Evolutionary conservation across 441 rosid genomes (phyloP).

Genomic region (Dalechampia spathulata): DNA sequence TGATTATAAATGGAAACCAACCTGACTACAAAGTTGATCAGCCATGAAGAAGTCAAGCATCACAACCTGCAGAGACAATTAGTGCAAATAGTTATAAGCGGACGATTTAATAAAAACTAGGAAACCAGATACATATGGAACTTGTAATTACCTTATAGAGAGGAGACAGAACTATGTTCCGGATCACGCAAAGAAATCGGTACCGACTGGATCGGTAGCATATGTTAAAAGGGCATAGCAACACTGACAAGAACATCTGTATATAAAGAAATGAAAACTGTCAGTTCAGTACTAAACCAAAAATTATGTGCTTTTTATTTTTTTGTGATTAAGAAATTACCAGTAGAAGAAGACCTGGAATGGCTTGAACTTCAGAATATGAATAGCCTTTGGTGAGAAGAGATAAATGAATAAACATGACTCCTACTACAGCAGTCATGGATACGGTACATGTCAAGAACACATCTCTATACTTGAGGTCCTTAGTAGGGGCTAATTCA

Average conservation of each 20-base stretch:
- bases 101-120: too few relatives aligned
- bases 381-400: constrained; percentile 67
- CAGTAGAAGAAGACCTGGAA: constrained; percentile 72
- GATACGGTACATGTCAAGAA: constrained; percentile 78
- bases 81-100: background rate
- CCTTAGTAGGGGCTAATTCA: constrained; percentile 69
- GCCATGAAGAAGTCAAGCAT: constrained; percentile 99
- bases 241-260: constrained; percentile 54
- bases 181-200: constrained; percentile 52
- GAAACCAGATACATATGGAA: too few relatives aligned
- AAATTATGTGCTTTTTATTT: too few relatives aligned
- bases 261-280: background rate
- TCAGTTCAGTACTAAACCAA: background rate
- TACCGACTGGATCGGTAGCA: constrained; percentile 72
- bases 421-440: constrained; percentile 72
- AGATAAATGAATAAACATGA: constrained; percentile 72
- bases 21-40: constrained; percentile 98
- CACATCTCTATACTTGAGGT: constrained; percentile 84
- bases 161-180: constrained; percentile 82
- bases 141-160: constrained; percentile 94
- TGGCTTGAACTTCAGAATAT: constrained; percentile 65
- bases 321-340: constrained; percentile 26
- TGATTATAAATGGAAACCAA: too few relatives aligned
- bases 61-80: constrained; percentile 42
- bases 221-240: constrained; percentile 75